phyloP scores from a whole-genome alignment of 2,329 filamentous ascomycete genomes.

The Talaromyces marneffei region DNA sequence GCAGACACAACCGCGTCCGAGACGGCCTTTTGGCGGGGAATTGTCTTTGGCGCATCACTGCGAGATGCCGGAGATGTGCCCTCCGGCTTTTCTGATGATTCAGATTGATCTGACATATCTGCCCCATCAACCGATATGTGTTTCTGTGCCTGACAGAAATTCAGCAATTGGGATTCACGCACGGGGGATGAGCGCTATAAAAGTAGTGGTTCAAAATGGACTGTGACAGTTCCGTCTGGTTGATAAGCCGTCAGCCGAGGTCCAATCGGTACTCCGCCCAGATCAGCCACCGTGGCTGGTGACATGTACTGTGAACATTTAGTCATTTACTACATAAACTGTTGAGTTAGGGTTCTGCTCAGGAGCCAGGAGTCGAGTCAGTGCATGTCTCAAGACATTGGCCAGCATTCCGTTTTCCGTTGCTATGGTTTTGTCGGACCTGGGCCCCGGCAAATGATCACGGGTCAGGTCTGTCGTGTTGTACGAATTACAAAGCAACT shows the following conservation, averaged over 20 bases:
- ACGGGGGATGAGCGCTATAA: background rate
- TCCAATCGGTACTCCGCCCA: background rate
- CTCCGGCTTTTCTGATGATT: background rate
- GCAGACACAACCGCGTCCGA: background rate
- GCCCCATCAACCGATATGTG: background rate
- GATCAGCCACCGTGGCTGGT: background rate
- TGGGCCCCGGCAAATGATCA: background rate
- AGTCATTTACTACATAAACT: background rate
- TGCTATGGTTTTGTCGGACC: background rate
- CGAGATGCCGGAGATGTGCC: background rate
- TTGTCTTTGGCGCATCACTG: conserved; percentile 12
- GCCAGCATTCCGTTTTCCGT: background rate
- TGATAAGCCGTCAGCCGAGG: conserved; percentile 3
- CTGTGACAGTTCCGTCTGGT: background rate
- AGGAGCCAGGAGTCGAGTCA: too few relatives aligned
- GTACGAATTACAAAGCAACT: background rate
- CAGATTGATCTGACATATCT: background rate
- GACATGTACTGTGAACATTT: background rate
- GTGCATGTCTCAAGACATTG: background rate
- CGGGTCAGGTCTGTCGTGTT: background rate
- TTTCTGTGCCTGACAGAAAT: background rate
- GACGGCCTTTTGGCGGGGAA: conserved; percentile 8
- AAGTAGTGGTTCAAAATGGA: background rate
- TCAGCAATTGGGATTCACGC: background rate
- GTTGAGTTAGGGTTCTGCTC: too few relatives aligned